Base-by-base conservation (phyloP, 164 flowering plant species). In the Sedum album region DNA sequence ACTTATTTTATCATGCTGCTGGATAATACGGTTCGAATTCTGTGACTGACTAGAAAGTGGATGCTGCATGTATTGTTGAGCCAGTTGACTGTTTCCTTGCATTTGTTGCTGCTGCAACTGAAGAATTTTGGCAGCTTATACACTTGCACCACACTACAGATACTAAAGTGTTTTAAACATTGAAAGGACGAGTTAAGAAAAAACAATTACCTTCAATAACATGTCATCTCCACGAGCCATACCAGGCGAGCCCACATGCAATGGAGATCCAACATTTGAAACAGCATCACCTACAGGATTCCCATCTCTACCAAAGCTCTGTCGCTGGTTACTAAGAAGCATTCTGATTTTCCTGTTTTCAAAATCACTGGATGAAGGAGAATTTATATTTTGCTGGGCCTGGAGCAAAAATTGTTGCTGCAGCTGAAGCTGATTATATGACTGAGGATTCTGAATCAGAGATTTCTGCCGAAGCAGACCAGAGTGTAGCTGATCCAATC, bases 371-470 rank as follows among this genome's bases (percentile, higher is more conserved):
- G 73, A 69, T 65, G 83, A 73, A 55, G 78, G 76, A 3, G 80
- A 76, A 49, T 73, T 51, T 61, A 76, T 46, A 48, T 67, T 81
- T 69, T 79, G 84, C 69, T n/a, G n/a, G n/a, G n/a, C n/a, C n/a
- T n/a, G n/a, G n/a, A n/a, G n/a, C n/a, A n/a, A n/a, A n/a, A n/a
- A 72, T 48, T 81, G 82, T 31, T 78, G 86, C 70, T 73, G 81
- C 62, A 79, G 42, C 51, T 75, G 81, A 67, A 77, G 65, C 71
- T 75, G 80, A 70, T 72, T 69, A n/a, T 69, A 73, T 26, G 79
- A 72, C 65, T 79, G 84, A 69, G 80, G 68, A 18, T 78, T 62
- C 62, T 74, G 81, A 42, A 76, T 65, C 72, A 76, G 65, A 28
- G 78, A 49, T 36, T 77, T 83, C 10, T 64, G 80, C 67, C 69